Evolutionary conservation across 2,329 filamentous ascomycete genomes (phyloP).

Genomic region (Colletotrichum cordylinicola): DNA sequence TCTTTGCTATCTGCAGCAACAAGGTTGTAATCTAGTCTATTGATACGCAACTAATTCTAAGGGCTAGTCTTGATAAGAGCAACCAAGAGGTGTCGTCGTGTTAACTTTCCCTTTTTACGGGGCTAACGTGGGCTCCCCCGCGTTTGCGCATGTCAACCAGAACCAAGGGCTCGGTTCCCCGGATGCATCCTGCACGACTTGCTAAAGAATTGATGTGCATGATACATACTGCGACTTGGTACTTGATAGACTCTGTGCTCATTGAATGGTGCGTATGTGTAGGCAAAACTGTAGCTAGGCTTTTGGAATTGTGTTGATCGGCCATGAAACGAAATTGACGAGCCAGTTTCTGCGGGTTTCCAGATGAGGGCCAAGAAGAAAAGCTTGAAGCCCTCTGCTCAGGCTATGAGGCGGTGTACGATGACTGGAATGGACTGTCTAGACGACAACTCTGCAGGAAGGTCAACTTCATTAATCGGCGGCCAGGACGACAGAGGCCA

Average conservation of each 20-base stretch:
- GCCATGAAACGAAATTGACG: accelerated
- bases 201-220: neutral
- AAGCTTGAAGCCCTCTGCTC: neutral
- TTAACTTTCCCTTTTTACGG: neutral
- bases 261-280: neutral
- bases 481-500: accelerated
- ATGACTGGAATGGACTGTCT: neutral
- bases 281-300: neutral
- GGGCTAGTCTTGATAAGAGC: neutral
- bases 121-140: neutral
- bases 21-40: neutral
- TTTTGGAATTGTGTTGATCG: neutral
- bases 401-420: neutral
- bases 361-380: neutral
- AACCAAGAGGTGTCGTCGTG: neutral
- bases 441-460: neutral
- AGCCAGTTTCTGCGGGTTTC: neutral
- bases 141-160: neutral
- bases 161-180: neutral
- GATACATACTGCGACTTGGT: neutral
- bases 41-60: neutral
- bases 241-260: neutral
- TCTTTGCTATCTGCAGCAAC: neutral
- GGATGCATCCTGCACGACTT: neutral
- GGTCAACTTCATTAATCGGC: neutral